Evolutionary conservation across 139 green algal genomes (phyloP).

Genomic region (Bryopsis sp.): DNA sequence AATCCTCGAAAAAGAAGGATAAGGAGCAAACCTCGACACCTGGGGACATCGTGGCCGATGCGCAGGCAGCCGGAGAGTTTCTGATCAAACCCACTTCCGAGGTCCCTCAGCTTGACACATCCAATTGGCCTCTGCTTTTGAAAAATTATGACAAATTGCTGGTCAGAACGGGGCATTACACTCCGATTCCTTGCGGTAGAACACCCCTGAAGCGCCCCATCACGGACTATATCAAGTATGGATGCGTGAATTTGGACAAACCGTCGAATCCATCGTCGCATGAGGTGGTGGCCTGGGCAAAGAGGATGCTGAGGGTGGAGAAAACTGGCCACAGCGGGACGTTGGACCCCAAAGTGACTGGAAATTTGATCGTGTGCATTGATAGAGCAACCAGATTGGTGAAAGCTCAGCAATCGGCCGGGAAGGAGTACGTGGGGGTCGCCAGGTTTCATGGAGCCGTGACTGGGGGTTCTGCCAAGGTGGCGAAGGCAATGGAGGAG

Average conservation of each 20-base stretch:
- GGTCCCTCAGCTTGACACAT: conserved; percentile 78
- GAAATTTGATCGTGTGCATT: conserved; percentile 95
- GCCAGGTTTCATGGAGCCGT: conserved; percentile 52
- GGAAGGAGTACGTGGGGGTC: conserved; percentile 98
- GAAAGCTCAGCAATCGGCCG: conserved; percentile 95
- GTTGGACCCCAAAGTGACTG: conserved; percentile 91
- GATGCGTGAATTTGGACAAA: conserved; percentile 98
- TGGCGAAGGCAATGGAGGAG: conserved; percentile 66
- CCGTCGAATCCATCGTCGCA: conserved; percentile 93
- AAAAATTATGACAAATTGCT: conserved; percentile 95
- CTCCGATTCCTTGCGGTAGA: conserved; percentile 84
- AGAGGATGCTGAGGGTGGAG: conserved; percentile 92
- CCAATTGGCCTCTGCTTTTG: conserved; percentile 91
- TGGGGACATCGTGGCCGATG: no score
- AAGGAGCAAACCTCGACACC: no score
- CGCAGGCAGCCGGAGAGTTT: background rate
- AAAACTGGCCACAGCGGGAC: conserved; percentile 98
- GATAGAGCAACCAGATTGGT: conserved; percentile 96
- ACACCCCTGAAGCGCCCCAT: conserved; percentile 82
- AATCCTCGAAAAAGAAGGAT: no score
- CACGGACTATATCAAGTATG: conserved; percentile 90
- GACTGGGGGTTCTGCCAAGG: conserved; percentile 48
- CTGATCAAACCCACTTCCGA: conserved; percentile 7
- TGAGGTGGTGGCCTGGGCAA: conserved; percentile 95
- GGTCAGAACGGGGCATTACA: conserved; percentile 96